These are phyloP conservation scores for Aureobasidium uvarum DNA, from an alignment of 2,329 filamentous ascomycete genomes.

Conservation along the genomic window DNA sequence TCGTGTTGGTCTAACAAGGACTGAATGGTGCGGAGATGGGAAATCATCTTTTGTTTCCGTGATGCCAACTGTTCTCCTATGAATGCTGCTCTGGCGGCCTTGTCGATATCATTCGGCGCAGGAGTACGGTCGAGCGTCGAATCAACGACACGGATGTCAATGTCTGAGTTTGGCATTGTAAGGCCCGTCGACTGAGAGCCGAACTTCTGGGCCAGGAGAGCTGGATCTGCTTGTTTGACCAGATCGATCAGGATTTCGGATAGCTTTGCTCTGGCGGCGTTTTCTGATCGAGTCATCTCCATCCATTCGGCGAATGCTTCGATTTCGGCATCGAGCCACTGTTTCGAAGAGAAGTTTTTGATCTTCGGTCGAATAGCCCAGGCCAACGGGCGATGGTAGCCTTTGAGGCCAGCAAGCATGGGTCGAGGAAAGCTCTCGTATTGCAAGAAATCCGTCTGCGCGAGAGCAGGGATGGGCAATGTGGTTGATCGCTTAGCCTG, in stretches of 20 bases:
- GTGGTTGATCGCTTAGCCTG: not conserved
- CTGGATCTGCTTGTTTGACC: constrained; percentile 32
- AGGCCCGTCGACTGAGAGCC: constrained; percentile 57
- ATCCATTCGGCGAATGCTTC: constrained; percentile 47
- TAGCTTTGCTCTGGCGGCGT: constrained; percentile 39
- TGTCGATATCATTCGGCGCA: not conserved
- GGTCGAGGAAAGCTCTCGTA: not conserved
- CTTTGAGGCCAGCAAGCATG: not conserved
- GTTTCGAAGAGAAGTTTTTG: not conserved
- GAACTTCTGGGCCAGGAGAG: constrained; percentile 44
- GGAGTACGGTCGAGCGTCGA: not conserved
- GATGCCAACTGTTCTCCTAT: not conserved
- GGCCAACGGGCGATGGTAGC: not conserved
- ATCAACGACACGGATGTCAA: constrained; percentile 49
- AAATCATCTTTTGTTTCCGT: not conserved
- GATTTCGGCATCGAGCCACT: constrained; percentile 50
- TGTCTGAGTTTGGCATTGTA: constrained; percentile 53
- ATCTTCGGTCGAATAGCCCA: not conserved
- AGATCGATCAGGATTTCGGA: constrained; percentile 38
- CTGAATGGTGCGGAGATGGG: not conserved
- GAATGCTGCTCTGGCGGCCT: not conserved
- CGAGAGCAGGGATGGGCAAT: too few species aligned
- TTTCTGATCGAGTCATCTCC: constrained; percentile 46
- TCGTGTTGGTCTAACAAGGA: constrained; percentile 3
- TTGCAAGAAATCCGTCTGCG: not conserved